Evolutionary conservation across 1,139 yeast genomes (phyloP), one percentile per base, ranked within the genome.

Genomic region (Candida sp.): DNA sequence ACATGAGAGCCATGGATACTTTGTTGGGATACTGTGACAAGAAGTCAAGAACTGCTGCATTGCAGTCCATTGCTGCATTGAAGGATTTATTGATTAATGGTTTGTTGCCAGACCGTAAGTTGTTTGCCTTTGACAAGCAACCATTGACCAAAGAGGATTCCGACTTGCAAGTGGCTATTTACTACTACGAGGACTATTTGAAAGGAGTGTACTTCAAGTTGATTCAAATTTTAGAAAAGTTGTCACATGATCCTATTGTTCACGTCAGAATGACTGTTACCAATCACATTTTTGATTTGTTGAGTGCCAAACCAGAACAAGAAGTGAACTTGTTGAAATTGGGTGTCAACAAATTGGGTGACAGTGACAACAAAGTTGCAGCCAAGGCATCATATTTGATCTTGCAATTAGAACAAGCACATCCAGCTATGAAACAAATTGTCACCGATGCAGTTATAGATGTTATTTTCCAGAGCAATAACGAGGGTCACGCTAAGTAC

Each of bases 301-400:
- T 94, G 54, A 86, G 84, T 58, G 80, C 88, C 12, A 94, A 93
- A 67, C 98, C 99, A 3, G 99, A 94, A 72, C 99, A 96, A 73
- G 99, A 94, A 70, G 96, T 88, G 47, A 94, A 96, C 67, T 76
- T 96, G 58, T 77, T 94, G 61, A 82, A 94, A 60, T 77, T 96
- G 52, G 97, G 97, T 47, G 96, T 92, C 46, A 94, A 96, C 69
- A 94, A 94, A 67, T 78, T 94, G 46, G 99, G 99, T 72, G 99
- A 94, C 65, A 80, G 82, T 46, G 98, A 94, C 59, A 88, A 90
- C 58, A 92, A 91, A 66, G 97, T 94, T 8, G 84, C 97, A 1
- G 89, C 98, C 2, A 89, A 91, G 65, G 85, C 97, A 1, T 92
- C 98, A 3, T 90, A 85, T 67, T 85, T 88, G 59, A 75, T 94